phyloP scores from a whole-genome alignment of 306 rosid genomes.

The Fagus sylvatica region DNA sequence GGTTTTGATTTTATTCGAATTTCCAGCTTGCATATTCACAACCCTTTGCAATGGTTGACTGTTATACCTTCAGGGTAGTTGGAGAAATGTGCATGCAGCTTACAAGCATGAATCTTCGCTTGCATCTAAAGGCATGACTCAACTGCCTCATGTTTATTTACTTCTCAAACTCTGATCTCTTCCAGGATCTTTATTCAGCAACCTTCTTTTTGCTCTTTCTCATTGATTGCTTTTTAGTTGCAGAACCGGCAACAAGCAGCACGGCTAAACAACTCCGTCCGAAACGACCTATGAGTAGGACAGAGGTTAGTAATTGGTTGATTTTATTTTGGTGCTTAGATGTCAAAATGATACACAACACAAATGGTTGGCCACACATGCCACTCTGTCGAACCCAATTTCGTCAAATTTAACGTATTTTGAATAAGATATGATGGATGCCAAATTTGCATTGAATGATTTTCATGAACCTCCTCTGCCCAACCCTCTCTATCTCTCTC shows the following conservation, averaged over 20 bases:
- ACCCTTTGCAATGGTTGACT: conserved; percentile 14
- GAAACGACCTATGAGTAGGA: conserved; percentile 78
- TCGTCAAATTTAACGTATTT: not conserved
- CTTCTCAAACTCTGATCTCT: conserved; percentile 15
- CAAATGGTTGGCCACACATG: not conserved
- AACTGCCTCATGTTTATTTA: conserved; percentile 27
- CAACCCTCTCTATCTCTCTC: not conserved
- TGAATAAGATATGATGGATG: too few relatives aligned
- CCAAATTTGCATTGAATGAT: not conserved
- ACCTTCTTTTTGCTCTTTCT: conserved; percentile 11
- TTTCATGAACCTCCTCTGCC: not conserved
- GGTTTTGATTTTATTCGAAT: conserved; percentile 25
- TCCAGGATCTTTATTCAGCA: conserved; percentile 21
- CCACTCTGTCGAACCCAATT: not conserved
- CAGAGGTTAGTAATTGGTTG: conserved; percentile 60
- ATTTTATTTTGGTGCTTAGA: conserved; percentile 7
- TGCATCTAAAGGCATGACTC: conserved; percentile 62
- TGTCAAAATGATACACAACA: not conserved
- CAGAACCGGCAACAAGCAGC: conserved; percentile 65
- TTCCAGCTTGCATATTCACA: conserved; percentile 20
- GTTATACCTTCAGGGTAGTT: conserved; percentile 51
- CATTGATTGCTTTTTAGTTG: conserved; percentile 30
- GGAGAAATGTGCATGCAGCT: conserved; percentile 62
- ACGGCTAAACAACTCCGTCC: conserved; percentile 54
- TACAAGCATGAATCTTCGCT: conserved; percentile 41